Conservation (phyloP, 2,329 filamentous ascomycete species). For the Teratosphaeria pseudoeucalypti region DNA sequence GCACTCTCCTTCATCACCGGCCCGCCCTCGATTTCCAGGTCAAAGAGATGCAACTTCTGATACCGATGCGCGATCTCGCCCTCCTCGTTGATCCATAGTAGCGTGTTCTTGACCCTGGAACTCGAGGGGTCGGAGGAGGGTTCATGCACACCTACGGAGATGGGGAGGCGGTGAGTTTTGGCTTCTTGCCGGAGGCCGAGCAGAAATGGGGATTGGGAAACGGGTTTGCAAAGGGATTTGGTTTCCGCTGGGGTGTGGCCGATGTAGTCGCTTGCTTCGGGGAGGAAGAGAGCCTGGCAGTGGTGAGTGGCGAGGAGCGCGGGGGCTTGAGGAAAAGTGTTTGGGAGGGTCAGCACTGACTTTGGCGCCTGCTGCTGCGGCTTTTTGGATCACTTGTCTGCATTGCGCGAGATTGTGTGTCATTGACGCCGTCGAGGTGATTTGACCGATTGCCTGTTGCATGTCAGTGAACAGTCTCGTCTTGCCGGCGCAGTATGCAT, state of each 20-base stretch:
- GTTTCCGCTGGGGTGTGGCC: slow-evolving; percentile 57
- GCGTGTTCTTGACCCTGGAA: slow-evolving; percentile 50
- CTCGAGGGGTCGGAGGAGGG: slow-evolving; percentile 41
- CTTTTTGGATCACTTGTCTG: slow-evolving; percentile 58
- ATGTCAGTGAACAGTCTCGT: neutral
- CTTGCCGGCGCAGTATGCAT: neutral
- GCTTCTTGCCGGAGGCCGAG: slow-evolving; percentile 62
- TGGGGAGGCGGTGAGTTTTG: slow-evolving; percentile 50
- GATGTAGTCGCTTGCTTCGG: slow-evolving; percentile 87
- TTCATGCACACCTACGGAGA: slow-evolving; percentile 84
- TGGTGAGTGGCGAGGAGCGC: slow-evolving; percentile 3
- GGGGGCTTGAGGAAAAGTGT: neutral
- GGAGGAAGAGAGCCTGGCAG: slow-evolving; percentile 67
- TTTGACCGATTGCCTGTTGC: slow-evolving; percentile 72
- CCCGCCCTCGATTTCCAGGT: slow-evolving; percentile 45
- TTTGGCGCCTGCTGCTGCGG: slow-evolving; percentile 66
- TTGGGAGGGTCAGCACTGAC: slow-evolving; percentile 32
- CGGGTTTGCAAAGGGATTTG: slow-evolving; percentile 58
- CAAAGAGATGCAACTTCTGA: slow-evolving; percentile 87
- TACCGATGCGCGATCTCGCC: slow-evolving; percentile 56
- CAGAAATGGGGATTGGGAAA: slow-evolving; percentile 61
- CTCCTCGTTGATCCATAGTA: slow-evolving; percentile 54
- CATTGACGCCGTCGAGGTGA: slow-evolving; percentile 75
- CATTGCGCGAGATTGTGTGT: slow-evolving; percentile 72
- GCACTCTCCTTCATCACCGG: slow-evolving; percentile 53